Evolutionary conservation across 2,329 filamentous ascomycete genomes (phyloP).

Genomic region (Alternaria sp.): DNA sequence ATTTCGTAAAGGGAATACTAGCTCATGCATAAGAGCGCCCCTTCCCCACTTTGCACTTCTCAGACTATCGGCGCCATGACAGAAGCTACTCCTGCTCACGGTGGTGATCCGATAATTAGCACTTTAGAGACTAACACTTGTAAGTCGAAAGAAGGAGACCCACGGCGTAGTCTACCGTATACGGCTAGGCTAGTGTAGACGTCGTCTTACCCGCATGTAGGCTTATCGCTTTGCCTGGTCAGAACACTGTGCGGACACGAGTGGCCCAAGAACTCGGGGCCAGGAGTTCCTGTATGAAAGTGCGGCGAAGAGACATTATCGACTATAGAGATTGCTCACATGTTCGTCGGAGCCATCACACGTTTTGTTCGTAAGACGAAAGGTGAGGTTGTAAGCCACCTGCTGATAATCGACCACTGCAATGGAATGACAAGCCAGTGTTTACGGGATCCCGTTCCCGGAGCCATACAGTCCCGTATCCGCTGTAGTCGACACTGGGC

Average conservation of each 20-base stretch:
- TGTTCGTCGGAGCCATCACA: neutral
- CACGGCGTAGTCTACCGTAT: neutral
- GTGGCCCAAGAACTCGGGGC: neutral
- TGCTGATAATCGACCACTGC: neutral
- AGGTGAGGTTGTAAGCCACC: neutral
- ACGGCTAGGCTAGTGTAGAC: conserved; percentile 3
- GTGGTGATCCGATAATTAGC: neutral
- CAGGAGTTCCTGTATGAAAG: neutral
- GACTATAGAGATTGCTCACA: neutral
- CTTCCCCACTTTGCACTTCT: neutral
- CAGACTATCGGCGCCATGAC: neutral
- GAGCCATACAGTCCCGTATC: neutral
- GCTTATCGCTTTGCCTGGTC: neutral
- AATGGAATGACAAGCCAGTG: neutral
- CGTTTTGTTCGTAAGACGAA: neutral
- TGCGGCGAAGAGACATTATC: neutral
- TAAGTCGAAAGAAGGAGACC: neutral
- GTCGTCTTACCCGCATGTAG: conserved; percentile 3
- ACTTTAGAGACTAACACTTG: conserved; percentile 2
- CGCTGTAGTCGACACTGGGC: neutral
- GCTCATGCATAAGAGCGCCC: neutral
- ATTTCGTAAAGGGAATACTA: neutral
- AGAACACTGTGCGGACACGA: neutral
- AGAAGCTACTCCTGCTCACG: neutral
- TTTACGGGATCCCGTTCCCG: neutral